Conservation (phyloP, 192 early-diverging fungal genomes). For the Obelidium mucronatum region DNA sequence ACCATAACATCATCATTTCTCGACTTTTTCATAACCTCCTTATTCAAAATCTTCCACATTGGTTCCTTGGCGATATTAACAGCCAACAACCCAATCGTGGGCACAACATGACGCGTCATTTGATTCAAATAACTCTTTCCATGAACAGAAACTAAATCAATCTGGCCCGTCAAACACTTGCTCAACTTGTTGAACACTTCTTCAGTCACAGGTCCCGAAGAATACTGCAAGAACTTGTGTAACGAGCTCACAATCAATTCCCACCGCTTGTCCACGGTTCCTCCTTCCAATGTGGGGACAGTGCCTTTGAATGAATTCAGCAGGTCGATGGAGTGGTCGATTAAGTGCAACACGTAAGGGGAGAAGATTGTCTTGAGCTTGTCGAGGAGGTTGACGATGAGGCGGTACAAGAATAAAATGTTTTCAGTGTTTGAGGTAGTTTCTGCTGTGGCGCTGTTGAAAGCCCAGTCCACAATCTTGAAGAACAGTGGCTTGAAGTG, state of each 20-base stretch:
- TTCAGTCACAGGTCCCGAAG: slow-evolving; percentile 68
- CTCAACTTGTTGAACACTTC: slow-evolving; percentile 80
- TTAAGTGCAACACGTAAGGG: slow-evolving; percentile 23
- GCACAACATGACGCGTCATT: slow-evolving; percentile 53
- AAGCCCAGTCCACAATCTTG: slow-evolving; percentile 82
- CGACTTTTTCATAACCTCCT: slow-evolving; percentile 78
- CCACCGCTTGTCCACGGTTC: slow-evolving; percentile 11
- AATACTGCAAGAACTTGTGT: slow-evolving; percentile 32
- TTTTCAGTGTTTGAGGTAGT: slow-evolving; percentile 37
- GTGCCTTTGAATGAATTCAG: slow-evolving; percentile 17
- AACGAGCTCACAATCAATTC: slow-evolving; percentile 9
- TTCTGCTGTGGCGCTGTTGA: too few species aligned
- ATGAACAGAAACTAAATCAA: slow-evolving; percentile 62
- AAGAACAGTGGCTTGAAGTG: slow-evolving; percentile 94
- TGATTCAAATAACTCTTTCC: slow-evolving; percentile 45
- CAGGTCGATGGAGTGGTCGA: slow-evolving; percentile 13
- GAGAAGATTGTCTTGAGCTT: slow-evolving; percentile 44
- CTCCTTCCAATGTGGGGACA: background rate
- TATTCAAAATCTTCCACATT: slow-evolving; percentile 89
- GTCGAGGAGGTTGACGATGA: slow-evolving; percentile 42
- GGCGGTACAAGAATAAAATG: slow-evolving; percentile 34
- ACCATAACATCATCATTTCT: slow-evolving; percentile 74
- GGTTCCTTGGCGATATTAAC: slow-evolving; percentile 78
- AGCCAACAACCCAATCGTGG: slow-evolving; percentile 82
- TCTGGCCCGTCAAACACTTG: slow-evolving; percentile 77